A percentile compares a stretch with the other conserved stretches of the same genome.
These are phyloP conservation scores for Pleurotus tuber-regium DNA, from an alignment of 768 basidiomycete species.

Conservation along the genomic window DNA sequence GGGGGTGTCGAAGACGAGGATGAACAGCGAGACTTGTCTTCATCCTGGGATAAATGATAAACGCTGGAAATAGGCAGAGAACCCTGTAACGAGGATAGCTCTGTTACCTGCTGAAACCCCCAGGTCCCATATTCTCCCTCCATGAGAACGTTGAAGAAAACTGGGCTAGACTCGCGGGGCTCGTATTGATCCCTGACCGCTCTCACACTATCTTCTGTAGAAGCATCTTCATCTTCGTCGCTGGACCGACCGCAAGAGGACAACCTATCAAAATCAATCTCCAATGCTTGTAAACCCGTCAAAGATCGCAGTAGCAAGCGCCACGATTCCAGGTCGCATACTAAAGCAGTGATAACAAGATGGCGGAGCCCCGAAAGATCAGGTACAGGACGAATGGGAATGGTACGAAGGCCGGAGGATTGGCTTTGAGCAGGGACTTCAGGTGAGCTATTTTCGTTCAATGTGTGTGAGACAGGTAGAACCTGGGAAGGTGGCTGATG, in stretches of 20 bases:
- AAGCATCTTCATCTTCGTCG: background rate
- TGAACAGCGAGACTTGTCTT: background rate
- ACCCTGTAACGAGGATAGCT: no score
- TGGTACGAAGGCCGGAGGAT: background rate
- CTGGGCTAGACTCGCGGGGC: conserved; percentile 13
- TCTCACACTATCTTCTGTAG: background rate
- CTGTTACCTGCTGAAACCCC: background rate
- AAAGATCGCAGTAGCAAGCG: conserved; percentile 32
- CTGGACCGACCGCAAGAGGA: background rate
- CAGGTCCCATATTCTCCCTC: conserved; percentile 17
- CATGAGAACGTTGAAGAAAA: conserved; percentile 33
- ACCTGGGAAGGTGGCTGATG: background rate
- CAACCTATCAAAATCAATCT: conserved; percentile 41
- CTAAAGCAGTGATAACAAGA: conserved; percentile 40
- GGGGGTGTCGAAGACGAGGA: background rate
- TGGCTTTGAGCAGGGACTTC: background rate
- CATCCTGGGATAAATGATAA: conserved; percentile 10
- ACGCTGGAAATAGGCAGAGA: no score
- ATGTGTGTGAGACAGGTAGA: conserved; percentile 1
- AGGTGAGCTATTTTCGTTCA: conserved; percentile 6
- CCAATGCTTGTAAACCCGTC: conserved; percentile 32
- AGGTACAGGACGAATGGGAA: conserved; percentile 25
- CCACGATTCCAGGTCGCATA: conserved; percentile 35
- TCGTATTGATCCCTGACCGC: background rate
- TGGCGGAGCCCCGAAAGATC: conserved; percentile 30